phyloP scores from a whole-genome alignment of 805 yeast genomes.

The Metschnikowia corniflorae region DNA sequence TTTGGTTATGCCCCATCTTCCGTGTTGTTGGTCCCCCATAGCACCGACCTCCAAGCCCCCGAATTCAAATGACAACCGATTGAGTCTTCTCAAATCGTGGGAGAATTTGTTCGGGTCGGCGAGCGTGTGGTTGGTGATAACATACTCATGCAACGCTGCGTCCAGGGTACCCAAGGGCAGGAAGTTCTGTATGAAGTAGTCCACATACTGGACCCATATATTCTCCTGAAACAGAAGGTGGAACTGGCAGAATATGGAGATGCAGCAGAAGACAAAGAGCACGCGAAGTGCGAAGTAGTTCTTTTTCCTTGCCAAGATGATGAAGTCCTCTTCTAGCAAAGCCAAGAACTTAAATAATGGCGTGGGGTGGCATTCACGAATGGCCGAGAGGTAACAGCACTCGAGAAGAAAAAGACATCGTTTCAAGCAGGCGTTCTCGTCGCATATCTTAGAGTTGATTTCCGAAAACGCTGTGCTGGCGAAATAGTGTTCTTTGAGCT shows the following conservation, averaged over 20 bases:
- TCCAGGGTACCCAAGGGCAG: slow-evolving; percentile 7
- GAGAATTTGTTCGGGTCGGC: slow-evolving; percentile 5
- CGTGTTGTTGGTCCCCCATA: too few species aligned
- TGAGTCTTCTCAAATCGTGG: slow-evolving; percentile 2
- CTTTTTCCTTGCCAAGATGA: slow-evolving; percentile 18
- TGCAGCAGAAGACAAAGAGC: slow-evolving; percentile 20
- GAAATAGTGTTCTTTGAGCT: slow-evolving; percentile 5
- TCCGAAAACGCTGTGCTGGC: slow-evolving; percentile 7
- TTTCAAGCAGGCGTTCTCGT: slow-evolving; percentile 8
- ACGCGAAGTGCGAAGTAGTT: slow-evolving; percentile 26
- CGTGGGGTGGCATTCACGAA: slow-evolving; percentile 23
- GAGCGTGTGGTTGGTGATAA: slow-evolving; percentile 2
- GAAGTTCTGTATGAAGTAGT: slow-evolving; percentile 16
- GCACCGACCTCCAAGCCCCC: slow-evolving; percentile 1
- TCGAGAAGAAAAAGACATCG: slow-evolving; percentile 14
- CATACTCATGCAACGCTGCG: slow-evolving; percentile 6
- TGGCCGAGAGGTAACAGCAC: slow-evolving; percentile 12
- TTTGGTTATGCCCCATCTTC: not conserved
- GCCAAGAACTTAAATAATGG: slow-evolving; percentile 31
- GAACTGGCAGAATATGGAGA: slow-evolving; percentile 22
- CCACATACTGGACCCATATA: slow-evolving; percentile 28
- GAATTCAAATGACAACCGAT: slow-evolving; percentile 4
- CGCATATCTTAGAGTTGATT: slow-evolving; percentile 9
- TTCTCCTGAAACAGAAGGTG: slow-evolving; percentile 20
- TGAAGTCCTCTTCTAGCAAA: slow-evolving; percentile 16